phyloP scores from a whole-genome alignment of 441 rosid genomes.

The Biscutella auriculata region DNA sequence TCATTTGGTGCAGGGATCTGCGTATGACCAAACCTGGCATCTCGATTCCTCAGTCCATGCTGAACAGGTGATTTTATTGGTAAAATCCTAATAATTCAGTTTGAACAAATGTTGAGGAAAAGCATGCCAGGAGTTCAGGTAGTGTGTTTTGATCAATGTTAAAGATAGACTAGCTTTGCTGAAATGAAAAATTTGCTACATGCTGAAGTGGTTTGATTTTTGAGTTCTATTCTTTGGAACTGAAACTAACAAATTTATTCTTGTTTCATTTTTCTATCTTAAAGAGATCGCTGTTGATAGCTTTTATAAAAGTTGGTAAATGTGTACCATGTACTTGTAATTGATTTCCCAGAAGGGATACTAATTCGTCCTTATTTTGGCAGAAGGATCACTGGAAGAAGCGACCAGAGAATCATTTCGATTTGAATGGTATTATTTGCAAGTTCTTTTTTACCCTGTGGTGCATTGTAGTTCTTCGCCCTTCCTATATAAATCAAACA shows the following conservation, averaged over 20 bases:
- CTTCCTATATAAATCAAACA: background rate
- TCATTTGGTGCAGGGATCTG: constrained; percentile 53
- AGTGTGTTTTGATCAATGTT: background rate
- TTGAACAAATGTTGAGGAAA: background rate
- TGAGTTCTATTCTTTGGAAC: background rate
- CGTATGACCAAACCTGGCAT: constrained; percentile 81
- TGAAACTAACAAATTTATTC: background rate
- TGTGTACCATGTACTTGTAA: background rate
- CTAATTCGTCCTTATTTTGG: constrained; percentile 15
- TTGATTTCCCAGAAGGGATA: constrained; percentile 1
- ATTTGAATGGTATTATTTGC: constrained; percentile 70
- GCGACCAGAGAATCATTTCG: constrained; percentile 75
- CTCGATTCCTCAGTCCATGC: constrained; percentile 43
- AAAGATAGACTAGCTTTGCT: constrained; percentile 1
- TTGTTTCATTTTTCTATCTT: background rate
- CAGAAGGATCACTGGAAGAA: constrained; percentile 76
- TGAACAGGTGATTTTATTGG: constrained; percentile 60
- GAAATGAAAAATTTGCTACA: constrained; percentile 1
- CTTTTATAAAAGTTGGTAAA: background rate
- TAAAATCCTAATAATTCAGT: background rate
- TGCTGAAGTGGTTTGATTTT: constrained; percentile 6
- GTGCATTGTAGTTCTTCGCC: constrained; percentile 5
- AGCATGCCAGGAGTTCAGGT: constrained; percentile 2
- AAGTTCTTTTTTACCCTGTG: constrained; percentile 14
- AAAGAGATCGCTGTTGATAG: constrained; percentile 2